Evolutionary conservation across 2,329 filamentous ascomycete genomes (phyloP).

Genomic region (Aspergillus ochraceoroseus): DNA sequence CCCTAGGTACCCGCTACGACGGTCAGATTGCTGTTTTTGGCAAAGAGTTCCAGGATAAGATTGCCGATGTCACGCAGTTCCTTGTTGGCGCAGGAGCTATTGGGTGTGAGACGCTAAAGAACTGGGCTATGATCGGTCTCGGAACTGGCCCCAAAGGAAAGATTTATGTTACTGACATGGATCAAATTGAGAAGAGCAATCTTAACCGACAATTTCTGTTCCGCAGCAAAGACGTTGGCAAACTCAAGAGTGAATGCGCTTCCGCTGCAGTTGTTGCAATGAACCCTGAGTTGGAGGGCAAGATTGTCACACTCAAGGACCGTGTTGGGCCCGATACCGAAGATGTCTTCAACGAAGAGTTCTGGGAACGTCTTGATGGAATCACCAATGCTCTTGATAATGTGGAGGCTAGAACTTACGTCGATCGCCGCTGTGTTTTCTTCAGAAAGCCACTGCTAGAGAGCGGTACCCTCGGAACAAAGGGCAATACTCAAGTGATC

Average conservation of each 20-base stretch:
- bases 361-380: conserved; percentile 81
- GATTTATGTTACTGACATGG: conserved; percentile 94
- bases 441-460: conserved; percentile 96
- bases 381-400: conserved; percentile 98
- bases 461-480: conserved; percentile 96
- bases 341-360: conserved; percentile 86
- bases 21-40: conserved; percentile 97
- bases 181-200: conserved; percentile 98
- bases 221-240: conserved; percentile 85
- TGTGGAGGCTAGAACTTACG: conserved; percentile 92
- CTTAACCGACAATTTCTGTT: conserved; percentile 96
- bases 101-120: conserved; percentile 98
- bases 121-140: conserved; percentile 98
- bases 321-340: conserved; percentile 89
- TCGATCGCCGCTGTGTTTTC: conserved; percentile 93
- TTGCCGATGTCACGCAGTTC: conserved; percentile 86
- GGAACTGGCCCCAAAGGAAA: conserved; percentile 81
- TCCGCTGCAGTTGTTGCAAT: conserved; percentile 84
- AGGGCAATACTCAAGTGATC: conserved; percentile 96
- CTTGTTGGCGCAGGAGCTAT: conserved; percentile 95
- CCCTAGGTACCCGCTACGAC: conserved; percentile 80
- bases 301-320: conserved; percentile 81
- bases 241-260: conserved; percentile 94
- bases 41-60: conserved; percentile 86
- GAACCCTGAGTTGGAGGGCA: conserved; percentile 86